Evolutionary conservation across 1,139 yeast species (phyloP), one percentile per base, ranked within the genome.

Genomic region (Geotrichum macrosporum): DNA sequence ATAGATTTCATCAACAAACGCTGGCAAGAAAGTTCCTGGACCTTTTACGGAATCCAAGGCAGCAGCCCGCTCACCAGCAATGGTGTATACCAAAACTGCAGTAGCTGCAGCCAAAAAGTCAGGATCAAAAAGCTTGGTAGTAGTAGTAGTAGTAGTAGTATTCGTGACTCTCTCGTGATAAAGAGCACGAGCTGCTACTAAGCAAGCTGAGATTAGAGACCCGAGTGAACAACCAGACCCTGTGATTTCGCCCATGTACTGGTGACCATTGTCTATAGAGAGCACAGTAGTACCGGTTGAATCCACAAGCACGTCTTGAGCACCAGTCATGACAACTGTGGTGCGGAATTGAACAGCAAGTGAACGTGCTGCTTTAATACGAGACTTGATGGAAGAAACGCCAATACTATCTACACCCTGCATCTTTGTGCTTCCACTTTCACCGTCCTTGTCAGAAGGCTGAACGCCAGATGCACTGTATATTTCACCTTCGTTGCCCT

Each of bases 211-310:
- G 47, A 87, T 77, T 0, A 79, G 75, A 43, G 92, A 80, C 1
- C 95, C 95, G 40, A 87, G 68, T 0, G 92, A 77, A 55, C 96
- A 89, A 0, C 96, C 97, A 2, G 94, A 75, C 0, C 95, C 96
- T 0, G 96, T 88, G n/a, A 88, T 76, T 12, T 69, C 62, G 1
- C 84, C 84, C 84, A 88, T 81, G 37, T 81, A 59, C 16, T 70
- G 65, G 55, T 80, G 75, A 0, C 95, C 94, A 12, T 92, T 94
- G 2, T 61, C 53, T 3, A 79, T 63, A 2, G 64, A 55, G 8
- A 59, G 59, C 1, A 58, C 58, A 15, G 67, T 55, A 8, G 62
- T 51, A 3, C 54, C 52, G 1, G 67, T 69, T 12, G 76, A 76
- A 53, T 73, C 74, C 3, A 68, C 74, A 6, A 78, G 60, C 10